Base-by-base conservation (phyloP, 352 stramenopile species). In the Albugo laibachii region DNA sequence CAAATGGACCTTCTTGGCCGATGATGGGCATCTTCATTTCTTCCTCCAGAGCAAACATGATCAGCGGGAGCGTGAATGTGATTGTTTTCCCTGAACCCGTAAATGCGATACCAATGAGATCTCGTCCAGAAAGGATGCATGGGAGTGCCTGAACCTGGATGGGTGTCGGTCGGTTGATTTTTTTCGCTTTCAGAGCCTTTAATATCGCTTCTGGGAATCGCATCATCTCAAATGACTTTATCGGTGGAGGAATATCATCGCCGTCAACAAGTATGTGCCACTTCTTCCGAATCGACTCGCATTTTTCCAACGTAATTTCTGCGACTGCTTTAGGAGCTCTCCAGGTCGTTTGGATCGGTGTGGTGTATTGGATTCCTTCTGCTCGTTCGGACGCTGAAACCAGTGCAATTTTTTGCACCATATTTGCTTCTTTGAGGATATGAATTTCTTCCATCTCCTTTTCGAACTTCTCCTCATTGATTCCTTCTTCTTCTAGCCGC, bases 31-130 rank as follows among this genome's bases (percentile, higher is more conserved):
- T 81, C 66, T 91, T 95, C 61, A 86, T 75, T 65, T 98, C 93
- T 58, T 98, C 83, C 58, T 99, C 94, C 20, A 98, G 68, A 37
- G 94, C 85, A 18, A 95, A 69, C 83, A 98, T 96, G 36, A 99
- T 82, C 13, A 98, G 61, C 34, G 95, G 95, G 36, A 99, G 59
- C 13, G 75, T 93, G 68, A 99, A 99, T 11, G 92, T 96, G 27
- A 99, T 71, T 0, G 95, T 99, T 65, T 99, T 99, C n/a, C 95
- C 95, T 1, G 73, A 95, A 4, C 95, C 95, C 3, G 95, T 99
- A 62, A 98, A 99, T 10, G 95, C 95, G 57, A 99, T 98, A 44
- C 95, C 95, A 40, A 99, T 97, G 68, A 99, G 94, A 63, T 99
- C 94, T 36, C 94, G 78, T 14, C 92, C 92, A 0, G 91, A 81